A percentile compares a stretch with the other conserved stretches of the same genome.
These are phyloP conservation scores for Cyclotella cryptica DNA, from an alignment of 108 stramenopile genomes.

Conservation along the genomic window DNA sequence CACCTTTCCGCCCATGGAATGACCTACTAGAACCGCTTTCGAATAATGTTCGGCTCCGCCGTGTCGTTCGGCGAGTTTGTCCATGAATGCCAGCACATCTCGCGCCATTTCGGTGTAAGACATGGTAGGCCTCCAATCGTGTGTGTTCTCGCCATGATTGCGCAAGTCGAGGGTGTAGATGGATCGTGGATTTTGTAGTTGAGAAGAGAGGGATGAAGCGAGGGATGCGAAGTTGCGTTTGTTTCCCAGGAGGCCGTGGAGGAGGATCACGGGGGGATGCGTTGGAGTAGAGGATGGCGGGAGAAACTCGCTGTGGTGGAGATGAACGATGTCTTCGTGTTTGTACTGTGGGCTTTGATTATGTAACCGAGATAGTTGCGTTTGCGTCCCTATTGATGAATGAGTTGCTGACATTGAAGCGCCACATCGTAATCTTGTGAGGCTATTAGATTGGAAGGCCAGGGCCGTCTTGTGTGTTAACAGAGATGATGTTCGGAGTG, in stretches of 20 bases:
- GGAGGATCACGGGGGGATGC: conserved; percentile 61
- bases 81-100: conserved; percentile 84
- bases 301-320: conserved; percentile 47
- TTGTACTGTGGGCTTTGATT: conserved; percentile 6
- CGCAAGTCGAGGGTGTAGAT: conserved; percentile 87
- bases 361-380: not conserved
- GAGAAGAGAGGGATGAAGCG: conserved; percentile 67
- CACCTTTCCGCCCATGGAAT: conserved; percentile 96
- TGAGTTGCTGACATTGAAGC: too few species aligned
- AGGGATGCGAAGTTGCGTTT: conserved; percentile 94
- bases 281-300: conserved; percentile 22
- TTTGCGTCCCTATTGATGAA: not conserved
- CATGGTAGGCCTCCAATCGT: conserved; percentile 76
- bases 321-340: conserved; percentile 36
- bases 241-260: conserved; percentile 95
- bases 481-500: not conserved
- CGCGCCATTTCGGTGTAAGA: conserved; percentile 86
- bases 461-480: not conserved
- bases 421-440: not conserved
- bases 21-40: conserved; percentile 84
- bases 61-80: conserved; percentile 31
- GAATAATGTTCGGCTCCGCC: conserved; percentile 42
- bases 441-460: not conserved
- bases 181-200: conserved; percentile 66
- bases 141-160: conserved; percentile 90